Evolutionary conservation across 768 basidiomycete species (phyloP), one percentile per base, ranked within the genome.

Genomic region (Psilocybe tampanensis): DNA sequence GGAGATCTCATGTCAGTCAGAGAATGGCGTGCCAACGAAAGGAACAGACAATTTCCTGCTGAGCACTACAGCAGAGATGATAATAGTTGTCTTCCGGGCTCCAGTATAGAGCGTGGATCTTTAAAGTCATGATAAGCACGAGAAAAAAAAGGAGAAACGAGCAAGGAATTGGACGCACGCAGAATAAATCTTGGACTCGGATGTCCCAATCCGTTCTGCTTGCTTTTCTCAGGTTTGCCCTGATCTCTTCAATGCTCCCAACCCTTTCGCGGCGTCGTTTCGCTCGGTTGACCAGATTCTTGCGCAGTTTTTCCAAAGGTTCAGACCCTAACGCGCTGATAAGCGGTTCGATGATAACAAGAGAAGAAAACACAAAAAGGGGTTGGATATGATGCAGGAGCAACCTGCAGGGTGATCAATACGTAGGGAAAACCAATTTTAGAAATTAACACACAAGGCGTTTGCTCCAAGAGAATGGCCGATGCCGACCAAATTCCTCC

Each of bases 401-500:
- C 8, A 83, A 74, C 67, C 86, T 88, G 59, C 6, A 43, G 23
- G 1, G 34, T 23, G 22, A 24, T 52, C 21, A 44, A 23, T 44
- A 47, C 54, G 45, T 15, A 43, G 44, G 32, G 24, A 26, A 26
- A 22, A n/a, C 13, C 29, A 33, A 34, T n/a, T n/a, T n/a, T n/a
- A 62, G n/a, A 45, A 53, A 58, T 34, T 41, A n/a, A 32, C 82
- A 54, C 63, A 88, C 88, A 87, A 80, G 19, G 82, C 74, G 54
- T 86, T 85, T 36, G 81, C 87, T 13, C 88, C 88, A 18, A 90
- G 70, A 1, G 87, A 88, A 66, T 90, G 88, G 0, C 86, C 88
- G 17, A 90, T 77, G 2, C 86, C 87, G 34, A 88, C 75, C 2
- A 90, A 70, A 43, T 76, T 82, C 58, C 84, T 70, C 19, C 64